phyloP scores from a whole-genome alignment of 192 early-diverging fungal species.

The Mortierella alpina region DNA sequence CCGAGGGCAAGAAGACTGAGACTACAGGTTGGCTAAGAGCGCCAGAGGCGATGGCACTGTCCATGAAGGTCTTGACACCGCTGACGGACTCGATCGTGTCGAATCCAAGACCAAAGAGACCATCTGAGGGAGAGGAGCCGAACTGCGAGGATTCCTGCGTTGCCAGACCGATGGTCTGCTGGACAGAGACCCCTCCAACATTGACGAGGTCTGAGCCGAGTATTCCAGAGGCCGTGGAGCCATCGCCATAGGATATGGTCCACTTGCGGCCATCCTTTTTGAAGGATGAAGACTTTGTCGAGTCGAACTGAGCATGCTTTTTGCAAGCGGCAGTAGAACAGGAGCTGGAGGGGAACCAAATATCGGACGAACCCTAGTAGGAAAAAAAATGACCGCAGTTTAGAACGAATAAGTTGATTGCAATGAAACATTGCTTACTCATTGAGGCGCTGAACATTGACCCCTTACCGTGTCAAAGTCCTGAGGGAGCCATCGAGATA shows the following conservation, averaged over 20 bases:
- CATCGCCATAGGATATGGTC: slow-evolving; percentile 76
- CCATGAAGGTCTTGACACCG: slow-evolving; percentile 63
- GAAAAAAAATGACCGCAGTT: neutral
- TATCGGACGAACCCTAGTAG: slow-evolving; percentile 62
- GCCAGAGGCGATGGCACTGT: slow-evolving; percentile 66
- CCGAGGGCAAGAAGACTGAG: slow-evolving; percentile 67
- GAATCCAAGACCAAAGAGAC: slow-evolving; percentile 74
- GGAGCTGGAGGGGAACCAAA: slow-evolving; percentile 66
- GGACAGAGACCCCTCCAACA: slow-evolving; percentile 68
- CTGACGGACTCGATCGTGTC: slow-evolving; percentile 53
- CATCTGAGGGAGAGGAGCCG: slow-evolving; percentile 65
- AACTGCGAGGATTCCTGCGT: slow-evolving; percentile 65
- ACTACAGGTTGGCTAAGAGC: slow-evolving; percentile 65
- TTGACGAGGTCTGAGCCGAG: slow-evolving; percentile 65
- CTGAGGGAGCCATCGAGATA: neutral
- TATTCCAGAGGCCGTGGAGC: slow-evolving; percentile 59
- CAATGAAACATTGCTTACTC: neutral
- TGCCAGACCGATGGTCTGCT: slow-evolving; percentile 72
- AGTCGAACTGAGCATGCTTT: slow-evolving; percentile 59
- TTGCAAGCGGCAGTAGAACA: slow-evolving; percentile 59
- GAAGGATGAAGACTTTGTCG: slow-evolving; percentile 62
- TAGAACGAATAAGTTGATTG: neutral
- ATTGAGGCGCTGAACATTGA: neutral
- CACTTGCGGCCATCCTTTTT: slow-evolving; percentile 66
- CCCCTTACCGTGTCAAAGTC: too few species aligned